Evolutionary conservation across 306 rosid genomes (phyloP).

Genomic region (Lagenaria siceraria): DNA sequence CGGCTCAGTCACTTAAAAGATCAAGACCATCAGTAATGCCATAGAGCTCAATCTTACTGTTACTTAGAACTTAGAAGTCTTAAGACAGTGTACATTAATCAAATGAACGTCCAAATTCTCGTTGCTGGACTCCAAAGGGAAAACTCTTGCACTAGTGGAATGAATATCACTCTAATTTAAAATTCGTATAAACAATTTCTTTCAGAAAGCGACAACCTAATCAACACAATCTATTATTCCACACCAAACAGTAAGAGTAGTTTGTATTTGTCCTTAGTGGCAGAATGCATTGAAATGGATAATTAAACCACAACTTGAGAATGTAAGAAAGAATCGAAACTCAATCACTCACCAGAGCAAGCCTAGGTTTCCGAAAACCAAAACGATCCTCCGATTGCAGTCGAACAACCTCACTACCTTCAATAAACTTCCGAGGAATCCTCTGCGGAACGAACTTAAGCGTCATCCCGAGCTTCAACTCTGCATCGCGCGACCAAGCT

Average conservation of each 20-base stretch:
- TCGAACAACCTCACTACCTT: slow-evolving; percentile 46
- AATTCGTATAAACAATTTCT: not conserved
- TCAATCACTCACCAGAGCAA: slow-evolving; percentile 69
- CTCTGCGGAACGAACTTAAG: slow-evolving; percentile 61
- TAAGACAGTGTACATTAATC: not conserved
- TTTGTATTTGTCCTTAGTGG: not conserved
- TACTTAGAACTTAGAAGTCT: not conserved
- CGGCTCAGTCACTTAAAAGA: not conserved
- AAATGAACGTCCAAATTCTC: not conserved
- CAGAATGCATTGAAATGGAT: not conserved
- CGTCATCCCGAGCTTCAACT: slow-evolving; percentile 45
- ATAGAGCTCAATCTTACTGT: not conserved
- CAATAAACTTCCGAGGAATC: slow-evolving; percentile 23
- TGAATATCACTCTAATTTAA: not conserved
- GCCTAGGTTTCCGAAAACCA: slow-evolving; percentile 57
- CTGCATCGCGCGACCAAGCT: slow-evolving; percentile 18
- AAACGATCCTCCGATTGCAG: slow-evolving; percentile 33
- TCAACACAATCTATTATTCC: not conserved
- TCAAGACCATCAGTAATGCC: not conserved
- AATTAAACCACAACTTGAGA: not conserved
- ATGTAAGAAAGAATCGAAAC: slow-evolving; percentile 2
- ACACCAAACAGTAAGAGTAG: not conserved
- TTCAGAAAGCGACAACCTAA: not conserved
- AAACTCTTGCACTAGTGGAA: not conserved
- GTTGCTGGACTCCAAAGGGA: not conserved